Conservation (phyloP, 1,284 basidiomycete species). For the Exobasidium cylindrosporum region DNA sequence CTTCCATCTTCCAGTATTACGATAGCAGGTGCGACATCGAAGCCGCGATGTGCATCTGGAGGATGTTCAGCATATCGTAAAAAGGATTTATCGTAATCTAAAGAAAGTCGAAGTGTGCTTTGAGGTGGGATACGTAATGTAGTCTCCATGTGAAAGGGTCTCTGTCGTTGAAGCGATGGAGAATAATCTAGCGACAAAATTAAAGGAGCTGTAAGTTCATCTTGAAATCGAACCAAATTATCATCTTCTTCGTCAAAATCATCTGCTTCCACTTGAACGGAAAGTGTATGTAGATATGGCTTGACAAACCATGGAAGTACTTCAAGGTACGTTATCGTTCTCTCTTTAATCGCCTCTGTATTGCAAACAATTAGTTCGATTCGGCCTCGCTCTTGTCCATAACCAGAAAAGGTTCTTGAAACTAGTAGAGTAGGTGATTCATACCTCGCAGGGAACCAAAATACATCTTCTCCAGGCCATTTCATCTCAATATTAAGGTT, state of each 20-base stretch:
- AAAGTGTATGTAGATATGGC: conserved; percentile 79
- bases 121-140: conserved; percentile 67
- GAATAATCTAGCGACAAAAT: conserved; percentile 31
- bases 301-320: conserved; percentile 90
- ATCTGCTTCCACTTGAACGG: conserved; percentile 49
- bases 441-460: conserved; percentile 40
- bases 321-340: conserved; percentile 75
- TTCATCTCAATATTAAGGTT: conserved; percentile 7
- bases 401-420: conserved; percentile 70
- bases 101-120: conserved; percentile 64
- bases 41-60: conserved; percentile 89
- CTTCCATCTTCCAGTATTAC: neutral
- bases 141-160: conserved; percentile 60
- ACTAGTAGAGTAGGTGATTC: conserved; percentile 63
- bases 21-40: conserved; percentile 72
- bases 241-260: conserved; percentile 15
- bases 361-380: conserved; percentile 73
- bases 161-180: conserved; percentile 23
- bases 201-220: conserved; percentile 27
- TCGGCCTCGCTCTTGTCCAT: conserved; percentile 72
- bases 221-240: conserved; percentile 28
- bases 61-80: conserved; percentile 92
- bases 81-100: conserved; percentile 80
- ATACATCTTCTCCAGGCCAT: conserved; percentile 12
- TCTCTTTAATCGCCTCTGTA: conserved; percentile 57